Evolutionary conservation across 1,139 yeast genomes (phyloP).

Genomic region (Meyerozyma athensensis): DNA sequence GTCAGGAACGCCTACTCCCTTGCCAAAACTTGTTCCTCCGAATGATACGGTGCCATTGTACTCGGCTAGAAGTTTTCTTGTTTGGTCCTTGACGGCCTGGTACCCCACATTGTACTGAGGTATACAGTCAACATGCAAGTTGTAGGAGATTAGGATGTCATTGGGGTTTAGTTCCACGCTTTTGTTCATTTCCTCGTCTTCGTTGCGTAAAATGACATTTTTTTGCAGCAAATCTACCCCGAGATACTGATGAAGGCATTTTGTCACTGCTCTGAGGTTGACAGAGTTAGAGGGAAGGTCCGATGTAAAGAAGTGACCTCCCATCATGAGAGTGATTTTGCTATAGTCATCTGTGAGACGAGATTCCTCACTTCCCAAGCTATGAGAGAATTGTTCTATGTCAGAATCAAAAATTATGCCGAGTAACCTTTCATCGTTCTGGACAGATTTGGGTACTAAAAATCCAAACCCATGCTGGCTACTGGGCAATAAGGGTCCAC

Average conservation of each 20-base stretch:
- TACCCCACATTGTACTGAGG: constrained; percentile 85
- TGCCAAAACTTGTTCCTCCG: constrained; percentile 81
- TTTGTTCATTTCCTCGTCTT: constrained; percentile 19
- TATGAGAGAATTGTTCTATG: constrained; percentile 48
- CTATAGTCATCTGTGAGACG: constrained; percentile 34
- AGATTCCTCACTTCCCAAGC: constrained; percentile 16
- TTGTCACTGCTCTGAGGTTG: constrained; percentile 40
- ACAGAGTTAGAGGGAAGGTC: constrained; percentile 43
- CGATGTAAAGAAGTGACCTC: constrained; percentile 59
- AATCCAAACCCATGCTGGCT: constrained; percentile 76
- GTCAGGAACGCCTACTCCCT: constrained; percentile 88
- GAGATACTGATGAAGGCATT: constrained; percentile 47
- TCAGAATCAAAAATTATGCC: constrained; percentile 93
- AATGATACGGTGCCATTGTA: constrained; percentile 47
- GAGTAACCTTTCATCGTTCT: constrained; percentile 57
- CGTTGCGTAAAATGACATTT: constrained; percentile 26
- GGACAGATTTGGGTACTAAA: constrained; percentile 59
- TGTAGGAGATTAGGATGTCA: constrained; percentile 34
- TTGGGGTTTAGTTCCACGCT: constrained; percentile 19
- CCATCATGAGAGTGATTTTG: constrained; percentile 84
- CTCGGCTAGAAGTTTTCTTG: constrained; percentile 27
- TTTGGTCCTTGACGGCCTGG: constrained; percentile 36
- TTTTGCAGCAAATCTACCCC: constrained; percentile 37
- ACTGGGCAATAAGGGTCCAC: constrained; percentile 35
- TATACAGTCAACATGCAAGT: constrained; percentile 51